A percentile compares a stretch with the other conserved stretches of the same genome.
These are phyloP conservation scores for Debaryomyces singareniensis DNA, from an alignment of 1,139 yeast genomes.

Conservation along the genomic window DNA sequence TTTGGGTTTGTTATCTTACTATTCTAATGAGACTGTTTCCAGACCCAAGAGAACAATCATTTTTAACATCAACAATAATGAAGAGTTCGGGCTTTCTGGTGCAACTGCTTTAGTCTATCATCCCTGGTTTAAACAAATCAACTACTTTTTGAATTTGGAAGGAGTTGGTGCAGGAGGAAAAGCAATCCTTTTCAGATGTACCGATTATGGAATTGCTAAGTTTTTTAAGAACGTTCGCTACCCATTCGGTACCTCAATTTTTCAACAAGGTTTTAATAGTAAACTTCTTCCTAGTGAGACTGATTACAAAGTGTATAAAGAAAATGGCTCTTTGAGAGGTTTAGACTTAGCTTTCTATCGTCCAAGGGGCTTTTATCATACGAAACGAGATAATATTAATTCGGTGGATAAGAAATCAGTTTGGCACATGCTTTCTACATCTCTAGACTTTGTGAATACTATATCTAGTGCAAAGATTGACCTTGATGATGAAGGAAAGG, in stretches of 20 bases:
- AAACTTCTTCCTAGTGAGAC: conserved; percentile 77
- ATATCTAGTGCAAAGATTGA: conserved; percentile 36
- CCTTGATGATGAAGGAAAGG: conserved; percentile 23
- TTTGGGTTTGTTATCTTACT: conserved; percentile 60
- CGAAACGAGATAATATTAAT: conserved; percentile 62
- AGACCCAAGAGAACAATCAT: conserved; percentile 68
- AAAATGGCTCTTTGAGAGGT: conserved; percentile 65
- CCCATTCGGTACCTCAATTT: conserved; percentile 75
- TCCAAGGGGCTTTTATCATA: conserved; percentile 82
- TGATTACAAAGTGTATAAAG: conserved; percentile 69
- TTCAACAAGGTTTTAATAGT: conserved; percentile 75
- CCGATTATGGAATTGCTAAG: conserved; percentile 63
- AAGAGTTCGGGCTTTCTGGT: conserved; percentile 85
- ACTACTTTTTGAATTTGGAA: conserved; percentile 74
- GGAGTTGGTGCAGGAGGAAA: conserved; percentile 97
- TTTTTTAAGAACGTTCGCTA: conserved; percentile 43
- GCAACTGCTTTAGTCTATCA: conserved; percentile 71
- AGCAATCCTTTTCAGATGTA: conserved; percentile 75
- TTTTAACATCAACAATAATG: conserved; percentile 84
- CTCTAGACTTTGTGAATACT: conserved; percentile 49
- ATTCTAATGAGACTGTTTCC: conserved; percentile 26
- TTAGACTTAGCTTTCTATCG: conserved; percentile 56
- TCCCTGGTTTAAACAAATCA: conserved; percentile 62
- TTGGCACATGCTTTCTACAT: conserved; percentile 75
- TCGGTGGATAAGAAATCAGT: conserved; percentile 60